Evolutionary conservation across 768 basidiomycete species (phyloP), one percentile per base, ranked within the genome.

Genomic region (Suillus decipiens): DNA sequence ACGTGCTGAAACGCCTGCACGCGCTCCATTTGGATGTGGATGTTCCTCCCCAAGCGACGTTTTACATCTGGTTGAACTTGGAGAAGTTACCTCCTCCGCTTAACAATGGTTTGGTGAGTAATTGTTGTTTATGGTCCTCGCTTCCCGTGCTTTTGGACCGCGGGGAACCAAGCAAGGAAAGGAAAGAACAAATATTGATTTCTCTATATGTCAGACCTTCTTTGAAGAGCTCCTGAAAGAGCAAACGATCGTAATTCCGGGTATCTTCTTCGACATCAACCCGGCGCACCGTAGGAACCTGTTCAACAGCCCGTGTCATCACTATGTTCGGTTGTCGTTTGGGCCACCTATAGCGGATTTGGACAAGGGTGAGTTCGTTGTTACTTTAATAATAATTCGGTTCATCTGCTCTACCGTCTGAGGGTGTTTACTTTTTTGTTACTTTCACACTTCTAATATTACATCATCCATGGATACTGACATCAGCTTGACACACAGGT

Each of bases 41-140:
- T 53, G 77, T 92, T 61, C 89, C 90, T 47, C 94, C 93, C 7
- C 79, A 79, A 22, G 87, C 88, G 61, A 97, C 96, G 2, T 98
- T 97, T 78, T 97, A 98, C 76, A 87, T 97, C 72, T 97, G 96
- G 95, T 84, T 96, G 63, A 92, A 92, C 77, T 81, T 96, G 24
- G 89, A 89, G 72, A 81, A 81, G 61, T 82, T 97, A 54, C 90
- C 93, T 10, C 68, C 85, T 5, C 96, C 96, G 8, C 73, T 97
- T 50, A 93, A 95, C 78, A 93, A 93, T 70, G 95, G 95, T 22
- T 78, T 97, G 70, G 90, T 92, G 64, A 7, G 82, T 79, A 17
- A 17, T 28, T 34, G 11, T 45, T 53, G 3, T 33, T n/a, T 33
- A 51, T 19, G 17, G 4, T 19, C 15, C 34, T 42, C 53, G 19